Percentiles rank a stretch among this genome's conserved stretches.
These are phyloP conservation scores for Aquilaria malaccensis DNA, from an alignment of 345 rosid species.

Conservation along the genomic window DNA sequence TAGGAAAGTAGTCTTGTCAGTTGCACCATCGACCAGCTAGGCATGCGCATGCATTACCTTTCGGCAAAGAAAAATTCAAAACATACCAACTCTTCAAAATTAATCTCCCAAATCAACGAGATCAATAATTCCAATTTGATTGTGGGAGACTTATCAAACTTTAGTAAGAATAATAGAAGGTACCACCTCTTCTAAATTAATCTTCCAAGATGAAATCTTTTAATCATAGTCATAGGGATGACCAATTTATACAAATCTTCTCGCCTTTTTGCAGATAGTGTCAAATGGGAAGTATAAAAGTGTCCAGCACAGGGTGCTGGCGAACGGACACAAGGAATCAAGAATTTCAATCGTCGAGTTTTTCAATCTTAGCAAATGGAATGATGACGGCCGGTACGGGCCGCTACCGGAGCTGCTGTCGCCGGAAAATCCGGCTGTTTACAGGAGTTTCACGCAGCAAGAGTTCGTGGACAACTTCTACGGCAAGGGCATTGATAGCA, in stretches of 20 bases:
- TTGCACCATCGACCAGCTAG: too few relatives aligned
- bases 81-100: too few relatives aligned
- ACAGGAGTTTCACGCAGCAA: conserved; percentile 17
- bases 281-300: conserved; percentile 31
- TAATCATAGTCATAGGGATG: too few relatives aligned
- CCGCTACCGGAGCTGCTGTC: conserved; percentile 30
- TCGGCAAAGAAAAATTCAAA: too few relatives aligned
- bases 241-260: background rate
- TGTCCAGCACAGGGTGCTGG: conserved; percentile 28
- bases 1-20: too few relatives aligned
- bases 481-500: conserved; percentile 24
- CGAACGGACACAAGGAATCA: conserved; percentile 19
- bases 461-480: conserved; percentile 16
- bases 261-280: conserved; percentile 17
- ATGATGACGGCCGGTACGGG: conserved; percentile 16
- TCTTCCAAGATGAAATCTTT: too few relatives aligned
- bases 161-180: too few relatives aligned
- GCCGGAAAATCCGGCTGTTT: conserved; percentile 15
- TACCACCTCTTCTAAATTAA: too few relatives aligned
- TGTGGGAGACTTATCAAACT: too few relatives aligned
- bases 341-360: conserved; percentile 23
- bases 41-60: too few relatives aligned
- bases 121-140: too few relatives aligned
- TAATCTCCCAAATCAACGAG: too few relatives aligned
- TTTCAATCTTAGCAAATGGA: conserved; percentile 22